Conservation (phyloP, 2,329 filamentous ascomycete genomes). For the Sordariomycetes sp. region DNA sequence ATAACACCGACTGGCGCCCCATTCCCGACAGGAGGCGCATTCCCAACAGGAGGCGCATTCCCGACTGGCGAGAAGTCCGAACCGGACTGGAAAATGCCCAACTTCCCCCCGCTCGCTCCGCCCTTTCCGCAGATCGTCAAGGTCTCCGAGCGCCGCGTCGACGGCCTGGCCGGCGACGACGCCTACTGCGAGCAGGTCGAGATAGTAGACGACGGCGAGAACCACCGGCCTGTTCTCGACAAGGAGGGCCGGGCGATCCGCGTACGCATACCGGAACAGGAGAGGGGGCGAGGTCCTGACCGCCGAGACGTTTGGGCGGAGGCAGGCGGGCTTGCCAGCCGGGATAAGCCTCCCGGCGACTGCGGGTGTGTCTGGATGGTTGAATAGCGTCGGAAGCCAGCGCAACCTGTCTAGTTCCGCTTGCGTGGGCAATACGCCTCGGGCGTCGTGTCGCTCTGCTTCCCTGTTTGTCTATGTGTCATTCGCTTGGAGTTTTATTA, state of each 20-base stretch:
- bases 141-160: conserved; percentile 40
- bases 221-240: conserved; percentile 23
- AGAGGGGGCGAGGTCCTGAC: background rate
- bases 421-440: background rate
- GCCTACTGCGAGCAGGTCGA: conserved; percentile 38
- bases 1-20: background rate
- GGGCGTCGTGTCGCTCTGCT: background rate
- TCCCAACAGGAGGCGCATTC: background rate
- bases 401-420: background rate
- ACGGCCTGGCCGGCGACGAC: conserved; percentile 16
- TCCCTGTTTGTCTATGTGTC: background rate
- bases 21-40: background rate
- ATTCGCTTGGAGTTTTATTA: background rate
- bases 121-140: conserved; percentile 43
- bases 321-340: conserved; percentile 6
- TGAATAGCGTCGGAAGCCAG: background rate
- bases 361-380: conserved; percentile 6
- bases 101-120: conserved; percentile 10
- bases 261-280: background rate
- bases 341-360: conserved; percentile 4
- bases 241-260: conserved; percentile 24
- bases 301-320: conserved; percentile 7
- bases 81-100: conserved; percentile 5
- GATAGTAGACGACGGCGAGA: conserved; percentile 26
- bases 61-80: background rate